phyloP scores from a whole-genome alignment of 2,329 filamentous ascomycete species.

The Phoma sp. region DNA sequence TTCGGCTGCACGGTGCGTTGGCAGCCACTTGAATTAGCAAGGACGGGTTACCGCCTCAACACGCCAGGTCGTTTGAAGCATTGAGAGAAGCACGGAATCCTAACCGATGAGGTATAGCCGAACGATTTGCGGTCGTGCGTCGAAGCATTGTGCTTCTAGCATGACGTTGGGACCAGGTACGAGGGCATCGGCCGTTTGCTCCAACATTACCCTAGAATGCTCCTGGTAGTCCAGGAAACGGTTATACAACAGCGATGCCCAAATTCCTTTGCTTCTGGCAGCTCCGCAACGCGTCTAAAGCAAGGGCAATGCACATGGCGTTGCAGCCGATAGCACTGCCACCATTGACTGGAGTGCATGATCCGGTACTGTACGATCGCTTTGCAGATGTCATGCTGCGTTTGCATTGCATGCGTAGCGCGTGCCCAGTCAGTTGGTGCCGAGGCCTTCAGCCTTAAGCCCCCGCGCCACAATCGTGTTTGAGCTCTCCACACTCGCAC shows the following conservation, averaged over 20 bases:
- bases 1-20: constrained; percentile 45
- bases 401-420: constrained; percentile 24
- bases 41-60: constrained; percentile 34
- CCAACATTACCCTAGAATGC: constrained; percentile 15
- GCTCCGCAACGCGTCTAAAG: constrained; percentile 4
- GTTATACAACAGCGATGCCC: constrained; percentile 8
- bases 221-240: constrained; percentile 36
- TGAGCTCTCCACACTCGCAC: constrained; percentile 29
- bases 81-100: constrained; percentile 28
- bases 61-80: constrained; percentile 31
- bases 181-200: constrained; percentile 18
- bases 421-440: constrained; percentile 25
- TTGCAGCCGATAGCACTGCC: constrained; percentile 17
- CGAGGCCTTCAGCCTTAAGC: constrained; percentile 30
- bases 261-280: constrained; percentile 5
- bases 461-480: constrained; percentile 35
- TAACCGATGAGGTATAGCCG: constrained; percentile 25
- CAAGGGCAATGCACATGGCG: constrained; percentile 15
- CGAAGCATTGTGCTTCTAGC: constrained; percentile 33
- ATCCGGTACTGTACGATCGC: constrained; percentile 34
- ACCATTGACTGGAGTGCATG: neutral
- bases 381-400: constrained; percentile 42
- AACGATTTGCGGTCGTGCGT: constrained; percentile 30
- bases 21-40: constrained; percentile 35
- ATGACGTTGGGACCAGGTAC: constrained; percentile 34